A percentile compares a stretch with the other conserved stretches of the same genome.
Evolutionary conservation across 164 flowering plant genomes (phyloP).

Genomic region (Paratinospora sagittata): DNA sequence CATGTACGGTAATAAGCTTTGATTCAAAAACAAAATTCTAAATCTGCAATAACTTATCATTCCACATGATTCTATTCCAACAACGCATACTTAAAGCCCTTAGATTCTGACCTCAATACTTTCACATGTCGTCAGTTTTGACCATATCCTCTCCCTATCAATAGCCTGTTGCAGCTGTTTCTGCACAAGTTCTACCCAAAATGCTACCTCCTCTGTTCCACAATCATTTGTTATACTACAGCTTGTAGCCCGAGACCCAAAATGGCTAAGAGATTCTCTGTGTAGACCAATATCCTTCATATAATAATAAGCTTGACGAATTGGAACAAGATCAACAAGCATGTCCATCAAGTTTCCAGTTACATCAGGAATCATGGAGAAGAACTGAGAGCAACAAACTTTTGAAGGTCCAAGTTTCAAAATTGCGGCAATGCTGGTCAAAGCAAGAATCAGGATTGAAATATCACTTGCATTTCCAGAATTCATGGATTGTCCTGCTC

Average conservation of each 20-base stretch:
- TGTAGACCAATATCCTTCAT: constrained; percentile 75
- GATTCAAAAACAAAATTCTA: neutral
- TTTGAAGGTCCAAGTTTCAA: constrained; percentile 90
- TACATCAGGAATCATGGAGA: constrained; percentile 66
- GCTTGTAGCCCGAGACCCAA: constrained; percentile 88
- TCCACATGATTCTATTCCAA: neutral
- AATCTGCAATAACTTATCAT: neutral
- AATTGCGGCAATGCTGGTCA: constrained; percentile 75
- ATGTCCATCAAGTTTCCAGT: constrained; percentile 92
- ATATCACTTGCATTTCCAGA: constrained; percentile 56
- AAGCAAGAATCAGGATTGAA: constrained; percentile 75
- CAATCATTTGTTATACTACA: constrained; percentile 52
- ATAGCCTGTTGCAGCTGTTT: constrained; percentile 80
- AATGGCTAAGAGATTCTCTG: constrained; percentile 86
- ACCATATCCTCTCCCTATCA: constrained; percentile 93
- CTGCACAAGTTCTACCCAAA: constrained; percentile 93
- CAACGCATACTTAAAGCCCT: neutral
- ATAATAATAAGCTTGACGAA: constrained; percentile 59
- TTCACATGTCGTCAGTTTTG: constrained; percentile 88
- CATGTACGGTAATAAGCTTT: neutral
- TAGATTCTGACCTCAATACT: constrained; percentile 75
- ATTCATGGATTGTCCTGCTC: constrained; percentile 31
- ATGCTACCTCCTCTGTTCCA: constrained; percentile 63
- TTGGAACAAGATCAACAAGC: constrained; percentile 68
- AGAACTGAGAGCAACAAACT: constrained; percentile 78